Evolutionary conservation across 495 filamentous ascomycete species (phyloP).

Genomic region (Glonium stellatum): DNA sequence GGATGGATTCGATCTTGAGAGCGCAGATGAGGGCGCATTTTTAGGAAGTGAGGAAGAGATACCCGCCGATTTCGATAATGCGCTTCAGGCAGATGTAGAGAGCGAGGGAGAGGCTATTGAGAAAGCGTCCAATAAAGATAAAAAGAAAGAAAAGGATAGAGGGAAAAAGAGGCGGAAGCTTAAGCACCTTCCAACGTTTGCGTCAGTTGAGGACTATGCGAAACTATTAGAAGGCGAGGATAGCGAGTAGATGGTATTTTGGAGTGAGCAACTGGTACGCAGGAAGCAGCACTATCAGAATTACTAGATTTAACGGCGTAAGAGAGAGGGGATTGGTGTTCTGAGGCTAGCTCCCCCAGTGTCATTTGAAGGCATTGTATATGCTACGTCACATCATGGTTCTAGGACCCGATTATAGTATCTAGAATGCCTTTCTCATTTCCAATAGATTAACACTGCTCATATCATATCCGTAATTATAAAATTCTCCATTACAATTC

Average conservation of each 20-base stretch:
- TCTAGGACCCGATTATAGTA: too few species aligned
- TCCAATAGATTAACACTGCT: background rate
- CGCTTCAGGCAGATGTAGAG: slow-evolving; percentile 37
- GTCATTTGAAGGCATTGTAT: too few species aligned
- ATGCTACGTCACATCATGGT: too few species aligned
- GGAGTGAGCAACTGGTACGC: too few species aligned
- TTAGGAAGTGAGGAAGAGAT: slow-evolving; percentile 34
- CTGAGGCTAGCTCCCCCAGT: too few species aligned
- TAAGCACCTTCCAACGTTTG: slow-evolving; percentile 84
- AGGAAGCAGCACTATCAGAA: too few species aligned
- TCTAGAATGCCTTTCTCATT: too few species aligned
- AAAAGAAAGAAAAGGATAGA: slow-evolving; percentile 30
- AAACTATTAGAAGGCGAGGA: slow-evolving; percentile 72
- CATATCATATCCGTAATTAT: background rate
- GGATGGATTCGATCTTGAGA: slow-evolving; percentile 40
- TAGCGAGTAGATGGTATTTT: slow-evolving; percentile 39
- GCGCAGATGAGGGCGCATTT: slow-evolving; percentile 41
- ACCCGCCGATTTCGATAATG: slow-evolving; percentile 30
- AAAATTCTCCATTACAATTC: background rate
- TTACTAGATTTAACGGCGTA: too few species aligned
- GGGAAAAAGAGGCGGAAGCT: slow-evolving; percentile 68
- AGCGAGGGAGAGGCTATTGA: slow-evolving; percentile 32
- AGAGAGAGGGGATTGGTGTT: too few species aligned
- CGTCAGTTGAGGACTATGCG: slow-evolving; percentile 88
- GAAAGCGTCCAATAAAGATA: slow-evolving; percentile 16